Percentiles rank a stretch among this genome's conserved stretches.
Conservation (phyloP, 192 early-diverging fungal genomes). For the Backusella mclennaniae region DNA sequence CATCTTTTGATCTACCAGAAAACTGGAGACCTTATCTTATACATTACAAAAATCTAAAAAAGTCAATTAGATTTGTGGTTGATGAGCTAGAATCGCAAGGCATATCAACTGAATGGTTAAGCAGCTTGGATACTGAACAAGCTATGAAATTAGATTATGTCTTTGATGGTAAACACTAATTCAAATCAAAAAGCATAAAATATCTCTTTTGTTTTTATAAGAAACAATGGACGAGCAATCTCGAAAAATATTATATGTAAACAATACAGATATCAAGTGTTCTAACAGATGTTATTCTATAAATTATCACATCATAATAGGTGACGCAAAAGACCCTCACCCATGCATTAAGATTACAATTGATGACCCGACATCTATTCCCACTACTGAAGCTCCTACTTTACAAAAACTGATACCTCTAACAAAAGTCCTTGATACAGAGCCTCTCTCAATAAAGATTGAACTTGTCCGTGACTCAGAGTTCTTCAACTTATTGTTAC, state of each 20-base stretch:
- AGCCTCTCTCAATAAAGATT: conserved; percentile 24
- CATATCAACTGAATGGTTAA: conserved; percentile 11
- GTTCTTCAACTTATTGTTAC: conserved; percentile 30
- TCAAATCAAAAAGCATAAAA: background rate
- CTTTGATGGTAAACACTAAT: conserved; percentile 25
- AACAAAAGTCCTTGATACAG: background rate
- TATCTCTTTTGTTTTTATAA: background rate
- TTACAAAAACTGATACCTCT: conserved; percentile 8
- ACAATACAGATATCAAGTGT: background rate
- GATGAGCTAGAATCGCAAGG: conserved; percentile 46
- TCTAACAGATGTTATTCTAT: background rate
- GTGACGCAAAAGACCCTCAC: background rate
- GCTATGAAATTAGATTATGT: conserved; percentile 20
- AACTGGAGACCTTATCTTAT: conserved; percentile 65
- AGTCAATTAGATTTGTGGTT: conserved; percentile 58
- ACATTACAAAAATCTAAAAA: conserved; percentile 62
- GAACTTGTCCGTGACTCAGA: conserved; percentile 33
- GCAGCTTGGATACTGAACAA: background rate
- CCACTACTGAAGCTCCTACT: background rate
- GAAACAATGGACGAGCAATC: background rate
- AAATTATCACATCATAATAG: background rate
- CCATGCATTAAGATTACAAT: conserved; percentile 22
- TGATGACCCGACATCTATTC: conserved; percentile 8
- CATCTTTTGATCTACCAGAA: conserved; percentile 51
- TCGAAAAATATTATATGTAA: background rate